phyloP scores from a whole-genome alignment of 176 grass and related monocot genomes.

The Oryza australiensis region DNA sequence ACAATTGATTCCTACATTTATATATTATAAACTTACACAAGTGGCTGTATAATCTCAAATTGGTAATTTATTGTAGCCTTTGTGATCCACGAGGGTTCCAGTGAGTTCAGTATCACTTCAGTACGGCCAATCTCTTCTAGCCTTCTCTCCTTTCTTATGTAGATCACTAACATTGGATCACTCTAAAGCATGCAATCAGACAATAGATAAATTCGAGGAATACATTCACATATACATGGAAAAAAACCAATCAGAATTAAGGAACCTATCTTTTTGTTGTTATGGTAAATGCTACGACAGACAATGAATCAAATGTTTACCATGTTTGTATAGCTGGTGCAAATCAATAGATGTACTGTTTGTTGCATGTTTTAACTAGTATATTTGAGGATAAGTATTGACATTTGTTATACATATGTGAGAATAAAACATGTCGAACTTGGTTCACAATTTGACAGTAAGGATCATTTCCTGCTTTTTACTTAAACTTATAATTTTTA shows the following conservation, averaged over 20 bases:
- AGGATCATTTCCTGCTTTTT: not conserved
- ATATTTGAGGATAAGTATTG: not conserved
- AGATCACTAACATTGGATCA: constrained; percentile 88
- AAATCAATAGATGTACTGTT: not conserved
- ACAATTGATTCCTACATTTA: not conserved
- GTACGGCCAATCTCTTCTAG: constrained; percentile 93
- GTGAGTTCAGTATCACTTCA: constrained; percentile 82
- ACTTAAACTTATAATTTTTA: not conserved
- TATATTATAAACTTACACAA: constrained; percentile 65
- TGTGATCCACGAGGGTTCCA: constrained; percentile 88
- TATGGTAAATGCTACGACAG: not conserved
- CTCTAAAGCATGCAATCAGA: constrained; percentile 58
- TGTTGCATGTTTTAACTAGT: not conserved
- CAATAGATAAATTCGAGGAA: not conserved
- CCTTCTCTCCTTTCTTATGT: constrained; percentile 59
- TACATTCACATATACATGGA: not conserved
- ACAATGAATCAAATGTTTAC: not conserved
- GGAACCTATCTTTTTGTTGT: constrained; percentile 12
- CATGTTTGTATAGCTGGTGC: constrained; percentile 15
- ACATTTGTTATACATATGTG: not conserved
- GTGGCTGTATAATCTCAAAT: constrained; percentile 88
- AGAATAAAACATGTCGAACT: not conserved
- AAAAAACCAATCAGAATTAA: constrained; percentile 26
- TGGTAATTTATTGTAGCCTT: constrained; percentile 86
- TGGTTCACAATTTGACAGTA: not conserved